phyloP scores from a whole-genome alignment of 106 monocot genomes.

The Iris macrosiphon region DNA sequence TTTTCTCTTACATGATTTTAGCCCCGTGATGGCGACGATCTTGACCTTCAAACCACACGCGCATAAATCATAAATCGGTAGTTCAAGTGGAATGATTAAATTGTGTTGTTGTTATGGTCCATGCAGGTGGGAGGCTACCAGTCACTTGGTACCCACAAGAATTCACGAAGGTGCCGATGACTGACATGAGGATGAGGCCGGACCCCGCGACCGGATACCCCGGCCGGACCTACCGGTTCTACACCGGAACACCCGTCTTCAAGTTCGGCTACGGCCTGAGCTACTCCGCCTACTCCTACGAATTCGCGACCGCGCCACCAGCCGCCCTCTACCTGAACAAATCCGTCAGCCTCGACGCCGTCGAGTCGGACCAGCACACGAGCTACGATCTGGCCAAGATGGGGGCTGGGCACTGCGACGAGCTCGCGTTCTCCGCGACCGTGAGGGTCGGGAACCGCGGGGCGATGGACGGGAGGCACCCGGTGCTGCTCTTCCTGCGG shows the following conservation, averaged over 20 bases:
- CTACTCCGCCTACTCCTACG: constrained; percentile 67
- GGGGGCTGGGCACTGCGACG: constrained; percentile 26
- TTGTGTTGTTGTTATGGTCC: too few species aligned
- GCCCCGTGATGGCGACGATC: too few species aligned
- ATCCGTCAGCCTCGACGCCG: constrained; percentile 12
- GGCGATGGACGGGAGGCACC: constrained; percentile 53
- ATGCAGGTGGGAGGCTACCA: constrained; percentile 81
- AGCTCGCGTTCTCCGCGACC: constrained; percentile 30
- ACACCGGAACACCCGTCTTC: constrained; percentile 59
- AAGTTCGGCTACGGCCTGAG: constrained; percentile 80
- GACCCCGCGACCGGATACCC: constrained; percentile 69
- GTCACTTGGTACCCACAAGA: constrained; percentile 95
- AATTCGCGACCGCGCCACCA: constrained; percentile 24
- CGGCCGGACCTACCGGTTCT: constrained; percentile 86
- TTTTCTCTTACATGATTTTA: too few species aligned
- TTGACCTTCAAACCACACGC: too few species aligned
- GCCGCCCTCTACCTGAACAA: constrained; percentile 27
- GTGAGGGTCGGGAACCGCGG: constrained; percentile 68
- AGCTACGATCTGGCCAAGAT: constrained; percentile 32
- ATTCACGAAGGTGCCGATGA: constrained; percentile 76
- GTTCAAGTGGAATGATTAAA: too few species aligned
- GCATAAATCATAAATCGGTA: too few species aligned
- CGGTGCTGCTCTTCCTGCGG: constrained; percentile 62
- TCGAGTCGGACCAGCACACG: not conserved
- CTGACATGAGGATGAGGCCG: constrained; percentile 94